These are phyloP conservation scores for Linnemannia zychae DNA, from an alignment of 192 early-diverging fungal species.

Conservation along the genomic window DNA sequence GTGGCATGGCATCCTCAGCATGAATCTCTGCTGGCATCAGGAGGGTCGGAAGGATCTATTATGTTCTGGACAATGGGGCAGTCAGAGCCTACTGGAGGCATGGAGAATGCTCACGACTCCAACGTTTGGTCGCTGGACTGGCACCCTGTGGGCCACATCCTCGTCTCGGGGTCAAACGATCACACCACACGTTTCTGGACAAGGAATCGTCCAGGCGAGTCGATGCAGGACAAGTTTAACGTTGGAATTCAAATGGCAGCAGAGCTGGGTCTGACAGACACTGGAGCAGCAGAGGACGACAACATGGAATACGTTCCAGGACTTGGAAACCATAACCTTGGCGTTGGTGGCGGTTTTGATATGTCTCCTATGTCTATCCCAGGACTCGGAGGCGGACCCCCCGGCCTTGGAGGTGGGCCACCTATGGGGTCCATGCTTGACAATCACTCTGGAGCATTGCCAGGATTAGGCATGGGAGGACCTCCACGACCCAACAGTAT, in stretches of 20 bases:
- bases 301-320: conserved; percentile 56
- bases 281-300: conserved; percentile 53
- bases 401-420: conserved; percentile 22
- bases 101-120: conserved; percentile 89
- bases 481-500: conserved; percentile 11
- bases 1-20: conserved; percentile 97
- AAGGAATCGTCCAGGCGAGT: conserved; percentile 88
- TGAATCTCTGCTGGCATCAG: conserved; percentile 90
- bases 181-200: conserved; percentile 97
- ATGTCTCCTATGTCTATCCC: conserved; percentile 51
- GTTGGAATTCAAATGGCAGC: conserved; percentile 64
- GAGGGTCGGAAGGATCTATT: conserved; percentile 90
- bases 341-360: conserved; percentile 25
- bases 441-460: conserved; percentile 28
- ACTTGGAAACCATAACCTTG: conserved; percentile 37
- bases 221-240: conserved; percentile 68
- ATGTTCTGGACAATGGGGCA: conserved; percentile 91
- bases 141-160: conserved; percentile 96
- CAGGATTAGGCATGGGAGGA: conserved; percentile 51
- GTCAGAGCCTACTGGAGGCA: conserved; percentile 41
- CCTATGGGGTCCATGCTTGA: conserved; percentile 34
- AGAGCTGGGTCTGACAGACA: conserved; percentile 58
- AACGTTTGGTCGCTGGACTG: conserved; percentile 97
- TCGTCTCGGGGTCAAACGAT: conserved; percentile 96
- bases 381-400: conserved; percentile 42